Evolutionary conservation across 2,329 filamentous ascomycete genomes (phyloP).

Genomic region (Ascochyta fabae): DNA sequence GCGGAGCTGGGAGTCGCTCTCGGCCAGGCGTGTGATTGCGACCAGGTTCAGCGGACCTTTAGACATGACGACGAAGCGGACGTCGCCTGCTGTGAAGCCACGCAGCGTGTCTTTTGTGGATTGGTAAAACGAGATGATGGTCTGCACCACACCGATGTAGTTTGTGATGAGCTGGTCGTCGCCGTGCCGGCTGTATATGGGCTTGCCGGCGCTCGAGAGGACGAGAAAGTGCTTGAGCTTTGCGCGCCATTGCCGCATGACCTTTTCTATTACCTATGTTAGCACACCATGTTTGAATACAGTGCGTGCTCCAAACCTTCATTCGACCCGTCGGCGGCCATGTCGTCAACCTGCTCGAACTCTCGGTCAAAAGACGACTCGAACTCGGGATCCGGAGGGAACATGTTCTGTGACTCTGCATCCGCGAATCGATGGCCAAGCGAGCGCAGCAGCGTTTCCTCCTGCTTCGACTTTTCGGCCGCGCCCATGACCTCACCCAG

Average conservation of each 20-base stretch:
- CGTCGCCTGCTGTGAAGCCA: slow-evolving; percentile 84
- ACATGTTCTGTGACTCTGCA: slow-evolving; percentile 61
- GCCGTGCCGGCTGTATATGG: slow-evolving; percentile 94
- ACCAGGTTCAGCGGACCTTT: slow-evolving; percentile 91
- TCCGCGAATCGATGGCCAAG: slow-evolving; percentile 65
- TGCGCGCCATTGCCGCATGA: slow-evolving; percentile 80
- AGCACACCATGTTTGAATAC: slow-evolving; percentile 31
- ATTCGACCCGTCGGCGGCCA: slow-evolving; percentile 60
- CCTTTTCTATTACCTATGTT: slow-evolving; percentile 46
- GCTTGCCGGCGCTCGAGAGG: slow-evolving; percentile 93
- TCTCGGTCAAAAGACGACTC: slow-evolving; percentile 75
- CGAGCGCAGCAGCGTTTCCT: slow-evolving; percentile 72
- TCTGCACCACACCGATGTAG: slow-evolving; percentile 94
- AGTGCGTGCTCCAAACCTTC: slow-evolving; percentile 61
- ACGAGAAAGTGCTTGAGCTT: slow-evolving; percentile 98
- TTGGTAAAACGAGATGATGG: slow-evolving; percentile 96
- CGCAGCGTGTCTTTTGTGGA: slow-evolving; percentile 76
- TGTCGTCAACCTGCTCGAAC: slow-evolving; percentile 75
- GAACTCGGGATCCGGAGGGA: slow-evolving; percentile 54
- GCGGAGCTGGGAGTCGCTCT: slow-evolving; percentile 87
- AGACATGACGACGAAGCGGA: slow-evolving; percentile 83
- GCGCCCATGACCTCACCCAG: slow-evolving; percentile 73
- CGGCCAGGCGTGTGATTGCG: slow-evolving; percentile 88
- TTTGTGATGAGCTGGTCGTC: slow-evolving; percentile 88
- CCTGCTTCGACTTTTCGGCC: slow-evolving; percentile 65